Evolutionary conservation across 345 rosid genomes (phyloP), one percentile per base, ranked within the genome.

Genomic region (Eucalyptus tenuipes): DNA sequence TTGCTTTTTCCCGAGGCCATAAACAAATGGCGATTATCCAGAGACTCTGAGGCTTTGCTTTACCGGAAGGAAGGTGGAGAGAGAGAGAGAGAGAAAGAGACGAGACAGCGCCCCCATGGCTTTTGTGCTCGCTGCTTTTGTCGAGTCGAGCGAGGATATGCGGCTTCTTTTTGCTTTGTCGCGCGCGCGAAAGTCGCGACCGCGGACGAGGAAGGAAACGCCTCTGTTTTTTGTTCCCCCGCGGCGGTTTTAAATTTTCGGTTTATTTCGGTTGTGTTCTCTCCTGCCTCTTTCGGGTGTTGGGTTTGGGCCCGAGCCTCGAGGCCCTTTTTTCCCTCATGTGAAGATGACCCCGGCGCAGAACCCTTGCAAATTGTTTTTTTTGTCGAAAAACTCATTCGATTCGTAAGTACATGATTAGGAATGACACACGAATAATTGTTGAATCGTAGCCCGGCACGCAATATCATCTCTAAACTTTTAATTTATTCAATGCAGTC

Each of bases 391-490:
- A 9, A 52, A 10, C 13, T 71, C 82, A 18, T 71, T 71, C 82
- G 18, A 71, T 37, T 17, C 45, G 2, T 37, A 10, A 37, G 25
- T 0, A 37, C 8, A 5, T 5, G 20, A 11, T 75, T 2, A 13
- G 47, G 27, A 10, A 37, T 22, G 42, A 37, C 13, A 10, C 3
- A 0, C 2, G 13, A 10, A 75, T 37, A 6, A 13, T 22, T 24
- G 4, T 75, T 75, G 27, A 75, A 20, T 2, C 24, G 1, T 11
- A 13, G 15, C 15, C 1, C 15, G 2, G 2, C 2, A 0, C 5
- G 5, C 6, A 2, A 20, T 10, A 1, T 4, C 13, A 0, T 55
- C 6, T 24, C 12, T 55, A 24, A 55, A 22, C 5, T 55, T 55
- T 55, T 55, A 55, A 55, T 55, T 24, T 24, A 5, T 55, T 24